Conservation (phyloP, 345 rosid species). For the Ceriops tagal region DNA sequence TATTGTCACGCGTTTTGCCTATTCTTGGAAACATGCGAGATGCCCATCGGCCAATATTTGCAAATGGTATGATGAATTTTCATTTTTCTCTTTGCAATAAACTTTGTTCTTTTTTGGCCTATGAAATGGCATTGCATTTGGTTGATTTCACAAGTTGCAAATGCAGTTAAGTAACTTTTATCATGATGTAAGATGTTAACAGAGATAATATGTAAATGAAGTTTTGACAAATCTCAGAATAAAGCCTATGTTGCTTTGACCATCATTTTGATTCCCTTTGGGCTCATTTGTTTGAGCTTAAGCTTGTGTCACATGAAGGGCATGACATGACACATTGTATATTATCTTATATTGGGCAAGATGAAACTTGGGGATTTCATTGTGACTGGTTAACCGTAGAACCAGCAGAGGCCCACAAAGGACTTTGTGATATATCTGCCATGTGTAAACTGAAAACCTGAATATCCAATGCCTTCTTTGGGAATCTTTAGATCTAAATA, state of each 20-base stretch:
- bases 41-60: constrained; percentile 81
- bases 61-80: constrained; percentile 59
- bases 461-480: too few relatives aligned
- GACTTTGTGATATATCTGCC: too few relatives aligned
- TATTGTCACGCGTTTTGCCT: constrained; percentile 80
- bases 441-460: too few relatives aligned
- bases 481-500: too few relatives aligned
- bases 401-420: not conserved
- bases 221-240: constrained; percentile 3
- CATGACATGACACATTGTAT: too few relatives aligned
- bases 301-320: too few relatives aligned
- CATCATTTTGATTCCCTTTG: not conserved
- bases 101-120: constrained; percentile 1
- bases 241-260: not conserved
- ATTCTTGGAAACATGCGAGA: constrained; percentile 90
- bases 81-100: constrained; percentile 5
- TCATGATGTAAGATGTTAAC: not conserved
- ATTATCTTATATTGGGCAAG: not conserved
- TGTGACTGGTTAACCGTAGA: not conserved
- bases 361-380: constrained; percentile 1
- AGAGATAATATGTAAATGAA: not conserved
- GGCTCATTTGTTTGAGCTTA: not conserved
- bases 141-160: not conserved
- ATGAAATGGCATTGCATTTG: constrained; percentile 12
- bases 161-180: not conserved